These are phyloP conservation scores for Quercus agrifolia DNA, from an alignment of 306 rosid species.

Conservation along the genomic window DNA sequence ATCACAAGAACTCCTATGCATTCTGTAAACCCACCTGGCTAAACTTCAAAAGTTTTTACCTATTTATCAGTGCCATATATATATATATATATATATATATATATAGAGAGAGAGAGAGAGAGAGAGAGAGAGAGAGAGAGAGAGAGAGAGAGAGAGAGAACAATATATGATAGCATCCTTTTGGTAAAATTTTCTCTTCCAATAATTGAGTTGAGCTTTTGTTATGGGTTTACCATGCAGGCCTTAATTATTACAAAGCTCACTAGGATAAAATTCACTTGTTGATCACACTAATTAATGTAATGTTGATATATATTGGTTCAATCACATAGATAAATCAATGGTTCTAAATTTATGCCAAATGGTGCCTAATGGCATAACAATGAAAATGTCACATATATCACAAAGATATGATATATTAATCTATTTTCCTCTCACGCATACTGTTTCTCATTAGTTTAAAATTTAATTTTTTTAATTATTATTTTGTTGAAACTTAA, in stretches of 20 bases:
- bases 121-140: not conserved
- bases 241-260: not conserved
- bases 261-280: not conserved
- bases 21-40: too few relatives aligned
- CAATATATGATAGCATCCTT: not conserved
- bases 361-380: not conserved
- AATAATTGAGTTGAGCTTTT: not conserved
- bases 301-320: not conserved
- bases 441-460: not conserved
- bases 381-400: not conserved
- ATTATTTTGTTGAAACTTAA: not conserved
- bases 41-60: not conserved
- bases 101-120: not conserved
- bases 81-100: too few relatives aligned
- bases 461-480: not conserved
- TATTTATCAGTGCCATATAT: not conserved
- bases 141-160: not conserved
- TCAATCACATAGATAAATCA: not conserved
- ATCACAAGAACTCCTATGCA: too few relatives aligned
- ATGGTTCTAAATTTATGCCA: not conserved
- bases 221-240: not conserved
- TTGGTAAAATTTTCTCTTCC: not conserved
- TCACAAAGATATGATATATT: conserved; percentile 8
- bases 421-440: not conserved
- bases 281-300: not conserved